Conservation (phyloP, 257 asterid species). For the Solanum lycopersicoides region DNA sequence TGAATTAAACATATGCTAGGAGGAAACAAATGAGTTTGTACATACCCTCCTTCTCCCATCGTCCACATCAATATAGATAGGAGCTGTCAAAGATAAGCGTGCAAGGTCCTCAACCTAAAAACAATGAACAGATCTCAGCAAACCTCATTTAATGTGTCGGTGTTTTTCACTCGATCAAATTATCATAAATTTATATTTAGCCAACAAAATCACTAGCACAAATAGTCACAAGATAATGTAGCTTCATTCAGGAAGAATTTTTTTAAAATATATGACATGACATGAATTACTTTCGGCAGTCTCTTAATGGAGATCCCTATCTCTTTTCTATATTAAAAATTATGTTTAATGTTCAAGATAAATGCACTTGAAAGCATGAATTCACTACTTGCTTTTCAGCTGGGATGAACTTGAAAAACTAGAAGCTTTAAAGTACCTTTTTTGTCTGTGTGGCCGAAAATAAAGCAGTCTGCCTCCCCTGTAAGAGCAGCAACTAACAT, state of each 20-base stretch:
- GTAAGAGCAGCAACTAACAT: conserved; percentile 17
- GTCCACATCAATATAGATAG: conserved; percentile 77
- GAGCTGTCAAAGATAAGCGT: conserved; percentile 64
- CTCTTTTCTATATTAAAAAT: not conserved
- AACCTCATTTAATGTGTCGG: not conserved
- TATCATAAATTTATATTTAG: not conserved
- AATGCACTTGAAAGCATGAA: not conserved
- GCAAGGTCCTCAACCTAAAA: conserved; percentile 96
- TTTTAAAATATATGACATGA: not conserved
- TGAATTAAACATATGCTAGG: not conserved
- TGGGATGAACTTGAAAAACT: not conserved
- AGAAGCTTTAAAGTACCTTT: conserved; percentile 37
- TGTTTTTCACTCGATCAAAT: not conserved
- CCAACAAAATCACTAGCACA: not conserved
- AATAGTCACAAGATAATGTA: not conserved
- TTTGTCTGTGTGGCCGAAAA: conserved; percentile 98
- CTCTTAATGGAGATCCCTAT: not conserved
- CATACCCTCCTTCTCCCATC: conserved; percentile 78
- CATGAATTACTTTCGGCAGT: not conserved
- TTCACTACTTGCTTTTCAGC: not conserved
- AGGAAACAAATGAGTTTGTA: not conserved
- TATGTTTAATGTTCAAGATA: not conserved
- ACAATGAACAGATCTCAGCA: not conserved
- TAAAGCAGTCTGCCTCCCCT: conserved; percentile 91
- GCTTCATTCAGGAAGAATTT: not conserved